Percentiles rank a stretch among this genome's conserved stretches.
Conservation (phyloP, 2,329 filamentous ascomycete species). For the Daldinia sp. region DNA sequence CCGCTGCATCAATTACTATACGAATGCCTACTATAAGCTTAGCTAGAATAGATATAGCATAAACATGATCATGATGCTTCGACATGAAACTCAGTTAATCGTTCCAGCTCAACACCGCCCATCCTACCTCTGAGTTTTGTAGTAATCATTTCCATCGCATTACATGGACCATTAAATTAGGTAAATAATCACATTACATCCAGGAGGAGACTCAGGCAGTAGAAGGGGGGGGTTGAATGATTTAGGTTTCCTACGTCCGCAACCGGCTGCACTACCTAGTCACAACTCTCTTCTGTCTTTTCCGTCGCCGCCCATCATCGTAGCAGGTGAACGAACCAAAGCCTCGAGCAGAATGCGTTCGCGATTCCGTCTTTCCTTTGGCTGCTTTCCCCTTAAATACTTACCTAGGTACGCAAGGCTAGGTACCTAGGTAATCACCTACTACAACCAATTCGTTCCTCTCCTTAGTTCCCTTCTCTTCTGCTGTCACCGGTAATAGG, state of each 20-base stretch:
- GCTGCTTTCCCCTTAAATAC: no score
- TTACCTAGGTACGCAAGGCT: no score
- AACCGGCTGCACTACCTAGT: slow-evolving; percentile 30
- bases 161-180: neutral
- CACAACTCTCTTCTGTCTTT: slow-evolving; percentile 8
- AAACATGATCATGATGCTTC: no score
- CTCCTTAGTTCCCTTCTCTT: neutral
- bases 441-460: slow-evolving; percentile 14
- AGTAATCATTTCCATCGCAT: neutral
- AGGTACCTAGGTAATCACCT: neutral
- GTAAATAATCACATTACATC: neutral
- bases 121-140: neutral
- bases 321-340: slow-evolving; percentile 3
- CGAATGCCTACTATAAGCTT: neutral
- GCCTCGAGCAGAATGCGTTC: slow-evolving; percentile 3
- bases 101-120: neutral
- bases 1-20: neutral
- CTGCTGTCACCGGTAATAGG: neutral
- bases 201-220: neutral
- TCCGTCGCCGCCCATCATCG: neutral
- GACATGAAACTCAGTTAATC: neutral
- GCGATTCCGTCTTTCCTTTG: slow-evolving; percentile 6
- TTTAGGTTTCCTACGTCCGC: slow-evolving; percentile 46
- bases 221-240: slow-evolving; percentile 34
- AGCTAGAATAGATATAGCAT: neutral